phyloP scores from a whole-genome alignment of 2,329 filamentous ascomycete genomes.

The Pyrenophora tritici-repentis region DNA sequence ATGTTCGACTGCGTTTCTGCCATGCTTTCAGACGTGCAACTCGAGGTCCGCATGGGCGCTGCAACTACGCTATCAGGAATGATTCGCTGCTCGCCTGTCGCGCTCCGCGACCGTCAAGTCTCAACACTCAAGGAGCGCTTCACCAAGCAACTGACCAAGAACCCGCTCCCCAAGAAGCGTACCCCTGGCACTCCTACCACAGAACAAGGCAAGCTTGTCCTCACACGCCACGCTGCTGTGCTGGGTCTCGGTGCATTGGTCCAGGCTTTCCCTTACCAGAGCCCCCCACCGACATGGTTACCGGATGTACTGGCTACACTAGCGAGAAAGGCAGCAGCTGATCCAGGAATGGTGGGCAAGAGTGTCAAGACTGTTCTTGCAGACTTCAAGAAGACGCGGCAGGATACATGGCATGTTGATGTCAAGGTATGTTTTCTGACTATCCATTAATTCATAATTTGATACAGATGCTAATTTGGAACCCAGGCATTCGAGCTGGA shows the following conservation, averaged over 20 bases:
- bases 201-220: slow-evolving; percentile 75
- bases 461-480: slow-evolving; percentile 4
- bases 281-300: slow-evolving; percentile 91
- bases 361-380: slow-evolving; percentile 92
- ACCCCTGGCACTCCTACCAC: slow-evolving; percentile 69
- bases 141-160: slow-evolving; percentile 74
- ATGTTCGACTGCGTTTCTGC: slow-evolving; percentile 92
- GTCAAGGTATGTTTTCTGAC: slow-evolving; percentile 73
- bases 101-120: slow-evolving; percentile 79
- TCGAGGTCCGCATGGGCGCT: slow-evolving; percentile 93
- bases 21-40: slow-evolving; percentile 90
- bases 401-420: slow-evolving; percentile 98
- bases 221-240: slow-evolving; percentile 86
- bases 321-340: slow-evolving; percentile 81
- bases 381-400: slow-evolving; percentile 99
- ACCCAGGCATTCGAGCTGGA: slow-evolving; percentile 79
- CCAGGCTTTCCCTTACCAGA: slow-evolving; percentile 94
- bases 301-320: slow-evolving; percentile 86
- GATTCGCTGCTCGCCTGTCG: slow-evolving; percentile 90
- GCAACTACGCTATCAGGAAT: slow-evolving; percentile 92
- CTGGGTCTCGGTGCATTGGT: slow-evolving; percentile 88
- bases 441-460: background rate
- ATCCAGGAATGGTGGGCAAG: slow-evolving; percentile 91
- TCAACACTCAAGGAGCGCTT: slow-evolving; percentile 77
- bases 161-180: slow-evolving; percentile 79